Base-by-base conservation (phyloP, 2,329 filamentous ascomycete genomes). In the Arthroderma uncinatum region DNA sequence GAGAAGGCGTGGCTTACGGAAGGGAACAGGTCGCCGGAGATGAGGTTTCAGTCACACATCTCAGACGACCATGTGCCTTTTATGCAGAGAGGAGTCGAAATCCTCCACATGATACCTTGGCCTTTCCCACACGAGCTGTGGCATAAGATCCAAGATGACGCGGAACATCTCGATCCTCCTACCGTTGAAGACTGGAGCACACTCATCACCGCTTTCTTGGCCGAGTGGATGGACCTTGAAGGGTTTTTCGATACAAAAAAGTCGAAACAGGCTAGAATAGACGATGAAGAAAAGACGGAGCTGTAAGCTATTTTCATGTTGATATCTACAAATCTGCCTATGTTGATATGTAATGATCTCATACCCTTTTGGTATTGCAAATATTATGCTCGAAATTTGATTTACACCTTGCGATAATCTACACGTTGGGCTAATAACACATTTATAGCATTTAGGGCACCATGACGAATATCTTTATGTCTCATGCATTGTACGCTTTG, bases 31-130 rank as follows among this genome's bases (percentile, higher is more conserved):
- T 70, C 74, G 34, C 66, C 68, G 50, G 67, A 73, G 33, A 79
- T 87, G 65, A 71, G 62, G 61, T 42, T 71, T 42, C 67, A 71
- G 37, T 69, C 72, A n/a, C 71, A 76, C 12, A 82, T 95, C 8
- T 78, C 84, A 61, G 93, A 98, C 68, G 93, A 98, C 66, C 93
- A 98, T 69, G 71, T 96, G 4, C 93, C 93, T 0, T 98, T 98
- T 65, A 83, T 97, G 78, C 76, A 76, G 36, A 81, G 89, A 36
- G 93, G 93, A 1, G 92, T 97, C 0, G 85, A 94, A 28, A 79
- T 97, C 14, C 71, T 98, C 58, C 93, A 98, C 72, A 71, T 98
- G 25, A 97, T 98, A 58, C 79, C 77, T 2, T 85, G 85, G 0
- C 64, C 66, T 1, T 64, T 63, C 37, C 64, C 62, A 9, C 14